Percentiles rank a stretch among this genome's conserved stretches.
phyloP scores from a whole-genome alignment of 345 rosid species.

The Linum tenue region DNA sequence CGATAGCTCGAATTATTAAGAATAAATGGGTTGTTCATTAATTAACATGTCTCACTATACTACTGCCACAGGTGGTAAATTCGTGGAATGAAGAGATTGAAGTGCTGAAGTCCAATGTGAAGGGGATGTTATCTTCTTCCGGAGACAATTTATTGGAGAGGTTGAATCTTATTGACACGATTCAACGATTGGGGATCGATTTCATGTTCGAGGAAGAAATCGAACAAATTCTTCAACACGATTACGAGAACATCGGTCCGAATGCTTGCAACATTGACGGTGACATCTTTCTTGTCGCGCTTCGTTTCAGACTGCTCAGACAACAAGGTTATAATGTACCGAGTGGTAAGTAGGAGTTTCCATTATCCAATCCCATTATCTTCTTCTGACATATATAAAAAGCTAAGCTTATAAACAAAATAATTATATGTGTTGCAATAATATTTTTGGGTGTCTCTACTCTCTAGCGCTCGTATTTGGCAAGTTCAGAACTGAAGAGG shows the following conservation, averaged over 20 bases:
- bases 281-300: neutral
- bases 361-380: too few species aligned
- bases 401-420: too few species aligned
- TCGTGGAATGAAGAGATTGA: neutral
- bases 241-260: neutral
- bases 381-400: too few species aligned
- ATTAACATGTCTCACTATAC: too few species aligned
- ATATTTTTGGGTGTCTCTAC: too few species aligned
- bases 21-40: too few species aligned
- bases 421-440: too few species aligned
- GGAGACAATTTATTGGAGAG: neutral
- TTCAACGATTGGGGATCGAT: neutral
- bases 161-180: neutral
- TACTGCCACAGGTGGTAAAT: neutral
- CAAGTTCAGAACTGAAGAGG: constrained; percentile 14
- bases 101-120: neutral
- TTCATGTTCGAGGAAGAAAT: neutral
- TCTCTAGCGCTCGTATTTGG: constrained; percentile 10
- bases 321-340: neutral
- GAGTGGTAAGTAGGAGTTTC: neutral
- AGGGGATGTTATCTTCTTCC: neutral
- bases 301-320: neutral
- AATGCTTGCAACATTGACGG: neutral
- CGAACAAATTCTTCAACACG: neutral
- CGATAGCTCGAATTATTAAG: too few species aligned